Evolutionary conservation across 305 asterid genomes (phyloP), one percentile per base, ranked within the genome.

Genomic region (Fraxinus xanthoxyloides): DNA sequence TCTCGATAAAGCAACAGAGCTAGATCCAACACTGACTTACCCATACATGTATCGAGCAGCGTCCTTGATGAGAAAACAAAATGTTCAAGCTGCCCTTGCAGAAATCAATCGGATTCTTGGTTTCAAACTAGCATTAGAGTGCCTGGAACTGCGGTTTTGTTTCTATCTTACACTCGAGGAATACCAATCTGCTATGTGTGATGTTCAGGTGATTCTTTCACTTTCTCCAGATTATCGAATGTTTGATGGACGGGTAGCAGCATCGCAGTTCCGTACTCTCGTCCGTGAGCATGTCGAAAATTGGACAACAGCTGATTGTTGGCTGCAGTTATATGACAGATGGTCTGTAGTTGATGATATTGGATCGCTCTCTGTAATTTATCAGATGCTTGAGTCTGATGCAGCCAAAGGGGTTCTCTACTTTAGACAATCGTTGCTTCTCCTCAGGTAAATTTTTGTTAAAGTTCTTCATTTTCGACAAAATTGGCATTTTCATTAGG

Each of bases 21-120:
- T 96, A 76, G 98, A 96, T 87, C 99, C 99, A 1, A 96, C 98
- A 36, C 85, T 96, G 86, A 91, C 97, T 3, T 94, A 92, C 85
- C 99, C 99, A 38, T 96, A 96, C 86, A 96, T 94, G 98, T 93
- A 89, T 85, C 90, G 98, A 86, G 98, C 99, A 61, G 97, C 99
- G 73, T 88, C 94, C 31, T 88, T 92, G 88, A 93, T 96, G 98
- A 93, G 94, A 84, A 93, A 91, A 48, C 93, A 87, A 79, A 92
- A 94, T 75, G 91, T 86, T 65, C 87, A 91, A 83, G 89, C 92
- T 4, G 98, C 99, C 75, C 97, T 94, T 12, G 79, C 81, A 21
- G 99, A 96, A 87, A 93, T 96, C 77, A 94, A 94, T 82, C 82
- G 96, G 75, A 88, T 96, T 81, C 94, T 96, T 61, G 98, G 98